Base-by-base conservation (phyloP, 331 rosid genomes). In the Quercus phellos region DNA sequence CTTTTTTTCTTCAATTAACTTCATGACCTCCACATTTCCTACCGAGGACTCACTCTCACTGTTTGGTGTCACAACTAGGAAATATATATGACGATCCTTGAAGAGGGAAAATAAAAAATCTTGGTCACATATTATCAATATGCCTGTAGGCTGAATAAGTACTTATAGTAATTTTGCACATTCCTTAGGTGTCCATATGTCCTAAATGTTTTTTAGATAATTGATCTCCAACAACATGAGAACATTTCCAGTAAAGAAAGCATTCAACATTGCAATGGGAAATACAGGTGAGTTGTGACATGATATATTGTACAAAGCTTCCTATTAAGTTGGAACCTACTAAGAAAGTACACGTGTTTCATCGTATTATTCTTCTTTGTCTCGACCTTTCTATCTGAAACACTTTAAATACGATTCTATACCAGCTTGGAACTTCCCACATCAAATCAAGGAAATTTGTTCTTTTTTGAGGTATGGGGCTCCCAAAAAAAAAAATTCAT, bases 81-180 rank as follows among this genome's bases (percentile, higher is more conserved):
- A 89, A 74, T 69, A 77, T 63, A 86, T 51, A 17, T 4, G 30
- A 42, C 87, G 86, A 4, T 85, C 42, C 84, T 90, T 88, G 29
- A 6, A 81, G 7, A 75, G 59, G 74, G 67, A 3, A 26, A 70
- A 61, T 50, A 16, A 58, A 8, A 27, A 30, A 55, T 35, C 16
- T 11, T 30, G 50, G 30, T 74, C 80, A 70, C 26, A 35, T 34
- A 18, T 19, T n/a, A 35, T 38, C 55, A 70, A 50, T 19, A 50
- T n/a, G 38, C 55, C 4, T 50, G n/a, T 46, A 26, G 74, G 21
- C 69, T 29, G 22, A 29, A 29, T 16, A 63, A 17, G n/a, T 16
- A 16, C 21, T 46, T 5, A 29, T 9, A 22, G 14, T 13, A 22
- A 24, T 17, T 4, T 60, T 4, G 17, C 19, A 26, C 68, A 26